Base-by-base conservation (phyloP, 2,329 filamentous ascomycete genomes). In the Ramularia collo-cygni region DNA sequence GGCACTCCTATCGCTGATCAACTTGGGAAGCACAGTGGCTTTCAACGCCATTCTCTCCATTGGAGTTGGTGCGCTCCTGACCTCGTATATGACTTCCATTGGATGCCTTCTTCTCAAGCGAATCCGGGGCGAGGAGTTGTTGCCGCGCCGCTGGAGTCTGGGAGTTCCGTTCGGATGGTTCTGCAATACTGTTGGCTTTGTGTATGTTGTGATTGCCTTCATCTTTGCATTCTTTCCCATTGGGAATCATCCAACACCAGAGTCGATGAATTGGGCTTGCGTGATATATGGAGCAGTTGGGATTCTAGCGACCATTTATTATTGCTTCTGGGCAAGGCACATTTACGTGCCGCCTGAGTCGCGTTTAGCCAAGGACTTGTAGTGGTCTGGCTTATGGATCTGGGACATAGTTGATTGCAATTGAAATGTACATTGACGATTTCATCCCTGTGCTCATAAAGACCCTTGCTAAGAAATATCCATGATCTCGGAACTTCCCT, bases 11-110 rank as follows among this genome's bases (percentile, higher is more conserved):
- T 52, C 51, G 15, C 36, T 54, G 24, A 50, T 51, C 29, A 63
- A 61, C 35, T 48, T 64, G 24, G 62, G 59, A 28, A 58, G 57
- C 28, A 64, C 60, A 14, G 61, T 64, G n/a, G 63, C 63, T 13
- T 62, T 71, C 40, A 61, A 63, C 44, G 64, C 63, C 28, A 65
- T 67, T 30, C 57, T 69, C n/a, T 50, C 51, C 27, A 51, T 51
- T 27, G 60, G 58, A 4, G 57, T 62, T 7, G 61, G 55, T 9
- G 64, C 65, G 2, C 54, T 64, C n/a, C 36, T 52, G 26, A 52
- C 50, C 4, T 52, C 53, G 3, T 56, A 56, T 42, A 43, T 52
- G 12, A 47, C 52, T 12, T 49, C 46, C 32, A 57, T 56, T 32
- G 46, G 46, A 21, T 56, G 53, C 27, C 46, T 55, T 8, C 35